phyloP scores from a whole-genome alignment of 2,329 filamentous ascomycete species.

The Xylaria sp. region DNA sequence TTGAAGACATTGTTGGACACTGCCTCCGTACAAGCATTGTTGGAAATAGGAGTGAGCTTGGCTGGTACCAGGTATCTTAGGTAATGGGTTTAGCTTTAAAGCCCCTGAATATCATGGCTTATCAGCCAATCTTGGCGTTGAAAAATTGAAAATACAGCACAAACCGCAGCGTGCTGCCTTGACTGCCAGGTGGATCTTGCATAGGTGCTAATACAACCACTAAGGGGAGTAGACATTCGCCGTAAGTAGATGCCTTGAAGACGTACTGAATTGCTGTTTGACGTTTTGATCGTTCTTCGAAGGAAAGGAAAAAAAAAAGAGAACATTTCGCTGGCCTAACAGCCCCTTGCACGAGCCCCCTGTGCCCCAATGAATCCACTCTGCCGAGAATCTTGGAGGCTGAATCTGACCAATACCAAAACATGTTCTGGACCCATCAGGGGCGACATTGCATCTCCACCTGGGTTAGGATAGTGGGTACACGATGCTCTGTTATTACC shows the following conservation, averaged over 20 bases:
- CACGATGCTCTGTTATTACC: conserved; percentile 4
- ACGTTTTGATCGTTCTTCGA: conserved; percentile 21
- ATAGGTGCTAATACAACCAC: too few relatives aligned
- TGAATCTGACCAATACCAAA: conserved; percentile 12
- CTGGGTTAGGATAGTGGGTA: conserved; percentile 1
- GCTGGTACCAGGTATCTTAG: too few relatives aligned
- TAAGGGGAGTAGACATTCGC: too few relatives aligned
- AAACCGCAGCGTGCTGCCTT: too few relatives aligned
- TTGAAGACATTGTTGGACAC: too few relatives aligned
- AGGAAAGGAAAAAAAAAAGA: conserved; percentile 10
- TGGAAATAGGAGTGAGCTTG: background rate
- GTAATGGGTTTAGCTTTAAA: background rate
- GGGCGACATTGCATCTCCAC: conserved; percentile 16
- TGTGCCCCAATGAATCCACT: background rate
- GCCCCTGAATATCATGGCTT: conserved; percentile 30
- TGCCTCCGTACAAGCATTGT: too few relatives aligned
- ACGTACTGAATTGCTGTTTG: too few relatives aligned
- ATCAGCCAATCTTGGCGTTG: conserved; percentile 20
- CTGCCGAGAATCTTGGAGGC: conserved; percentile 22
- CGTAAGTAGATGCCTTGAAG: too few relatives aligned
- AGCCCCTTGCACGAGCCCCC: background rate
- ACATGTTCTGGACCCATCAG: conserved; percentile 14
- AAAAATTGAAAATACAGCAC: background rate
- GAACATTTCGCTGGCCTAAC: background rate
- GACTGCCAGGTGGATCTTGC: too few relatives aligned